Percentiles rank a stretch among this genome's conserved stretches.
Evolutionary conservation across 2,329 filamentous ascomycete species (phyloP).

Genomic region (Colletotrichum siamense): DNA sequence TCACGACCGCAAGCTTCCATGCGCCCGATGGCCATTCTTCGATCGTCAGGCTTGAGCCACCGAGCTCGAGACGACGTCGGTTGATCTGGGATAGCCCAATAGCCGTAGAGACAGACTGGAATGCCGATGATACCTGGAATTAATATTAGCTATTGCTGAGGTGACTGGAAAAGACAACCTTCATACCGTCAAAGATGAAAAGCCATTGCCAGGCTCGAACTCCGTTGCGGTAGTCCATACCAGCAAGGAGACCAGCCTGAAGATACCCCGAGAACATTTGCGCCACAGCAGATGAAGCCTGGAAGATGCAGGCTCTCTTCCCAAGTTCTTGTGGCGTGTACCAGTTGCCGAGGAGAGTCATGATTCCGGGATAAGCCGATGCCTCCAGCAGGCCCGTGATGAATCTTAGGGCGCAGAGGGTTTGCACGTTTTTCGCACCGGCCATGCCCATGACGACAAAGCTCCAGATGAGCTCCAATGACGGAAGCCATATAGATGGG

Average conservation of each 20-base stretch:
- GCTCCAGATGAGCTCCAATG: slow-evolving; percentile 39
- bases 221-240: slow-evolving; percentile 41
- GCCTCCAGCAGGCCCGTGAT: slow-evolving; percentile 46
- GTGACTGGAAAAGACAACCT: neutral
- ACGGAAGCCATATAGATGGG: slow-evolving; percentile 44
- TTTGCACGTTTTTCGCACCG: slow-evolving; percentile 40
- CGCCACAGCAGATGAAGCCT: slow-evolving; percentile 38
- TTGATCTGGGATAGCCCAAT: slow-evolving; percentile 36
- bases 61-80: slow-evolving; percentile 31
- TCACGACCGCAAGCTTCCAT: slow-evolving; percentile 35
- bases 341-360: slow-evolving; percentile 47
- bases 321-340: slow-evolving; percentile 48
- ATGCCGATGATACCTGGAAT: slow-evolving; percentile 30
- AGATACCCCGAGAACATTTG: slow-evolving; percentile 50
- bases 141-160: neutral
- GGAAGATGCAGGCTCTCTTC: slow-evolving; percentile 47
- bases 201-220: slow-evolving; percentile 51
- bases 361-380: slow-evolving; percentile 41
- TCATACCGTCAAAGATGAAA: slow-evolving; percentile 48
- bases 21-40: slow-evolving; percentile 30
- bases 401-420: slow-evolving; percentile 46
- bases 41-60: slow-evolving; percentile 33
- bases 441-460: slow-evolving; percentile 40
- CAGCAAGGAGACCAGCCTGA: slow-evolving; percentile 44
- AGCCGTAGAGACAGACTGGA: slow-evolving; percentile 35